Evolutionary conservation across 1,284 basidiomycete species (phyloP).

Genomic region (Cutaneotrichosporon mucoides): DNA sequence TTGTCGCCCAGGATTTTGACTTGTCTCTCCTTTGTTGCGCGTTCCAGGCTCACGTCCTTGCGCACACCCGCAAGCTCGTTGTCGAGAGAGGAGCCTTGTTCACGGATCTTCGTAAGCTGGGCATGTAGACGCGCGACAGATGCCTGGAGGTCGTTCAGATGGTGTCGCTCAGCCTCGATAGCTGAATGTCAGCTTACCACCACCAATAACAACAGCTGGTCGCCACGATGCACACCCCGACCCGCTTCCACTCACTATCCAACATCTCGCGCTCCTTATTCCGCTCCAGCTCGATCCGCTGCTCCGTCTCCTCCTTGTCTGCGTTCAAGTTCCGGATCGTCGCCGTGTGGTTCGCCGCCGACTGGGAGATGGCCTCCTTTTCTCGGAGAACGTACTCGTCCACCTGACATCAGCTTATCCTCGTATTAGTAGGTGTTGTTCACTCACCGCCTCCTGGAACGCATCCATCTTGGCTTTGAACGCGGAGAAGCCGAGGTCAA

Average conservation of each 20-base stretch:
- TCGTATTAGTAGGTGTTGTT: not conserved
- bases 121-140: slow-evolving; percentile 33
- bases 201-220: not conserved
- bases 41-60: slow-evolving; percentile 27
- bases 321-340: slow-evolving; percentile 33
- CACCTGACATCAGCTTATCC: slow-evolving; percentile 24
- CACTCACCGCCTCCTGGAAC: slow-evolving; percentile 38
- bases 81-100: slow-evolving; percentile 35
- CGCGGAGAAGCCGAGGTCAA: slow-evolving; percentile 31
- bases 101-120: slow-evolving; percentile 33
- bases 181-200: slow-evolving; percentile 18
- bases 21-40: slow-evolving; percentile 65
- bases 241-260: slow-evolving; percentile 27
- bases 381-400: slow-evolving; percentile 38
- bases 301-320: slow-evolving; percentile 38
- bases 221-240: too few species aligned
- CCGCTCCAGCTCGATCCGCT: slow-evolving; percentile 39
- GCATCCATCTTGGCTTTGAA: slow-evolving; percentile 36
- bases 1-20: slow-evolving; percentile 59
- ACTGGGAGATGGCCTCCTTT: slow-evolving; percentile 36
- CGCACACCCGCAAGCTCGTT: slow-evolving; percentile 29
- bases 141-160: slow-evolving; percentile 30
- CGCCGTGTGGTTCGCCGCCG: slow-evolving; percentile 31
- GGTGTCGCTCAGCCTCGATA: slow-evolving; percentile 40
- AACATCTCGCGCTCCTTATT: slow-evolving; percentile 45